Base-by-base conservation (phyloP, 140 eudicot genomes). In the Anethum foeniculum region DNA sequence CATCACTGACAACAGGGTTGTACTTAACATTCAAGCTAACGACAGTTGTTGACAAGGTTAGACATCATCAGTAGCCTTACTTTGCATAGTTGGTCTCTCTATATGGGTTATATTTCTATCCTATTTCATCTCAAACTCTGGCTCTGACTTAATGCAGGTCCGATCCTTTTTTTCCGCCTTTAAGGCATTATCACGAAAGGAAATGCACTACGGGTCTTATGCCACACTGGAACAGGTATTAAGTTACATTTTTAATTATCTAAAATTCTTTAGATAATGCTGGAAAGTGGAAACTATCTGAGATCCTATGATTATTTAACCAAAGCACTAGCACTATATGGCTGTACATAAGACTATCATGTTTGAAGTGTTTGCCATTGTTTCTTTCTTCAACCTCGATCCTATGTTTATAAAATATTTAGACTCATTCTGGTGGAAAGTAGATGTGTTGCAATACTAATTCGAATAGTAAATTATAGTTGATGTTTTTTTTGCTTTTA, bases 1-100 rank as follows among this genome's bases (percentile, higher is more conserved):
- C 98, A 43, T 92, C 98, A 69, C 79, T 94, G 77, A 94, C 90
- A 65, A 92, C 97, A 0, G 98, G 98, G 49, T 83, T 94, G 77
- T 94, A 94, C 85, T 82, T 92, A 79, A 94, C 98, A 30, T 88
- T 94, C 80, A 94, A 94, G 90, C 97, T 94, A 77, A 94, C 98
- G 0, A 90, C 96, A 58, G 87, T 90, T 79, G 94, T 94, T 80
- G 96, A 92, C 83, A 94, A 90, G 94, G 97, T 94, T 85, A n/a
- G 79, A 19, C 41, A 27, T 21, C 65, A 43, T 39, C 48, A n/a
- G 23, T 34, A 36, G 73, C 10, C 60, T 32, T 52, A 69, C 54
- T 77, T 81, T 28, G 4, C 12, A 27, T 81, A 81, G 23, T 72
- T 15, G 13, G 49, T 16, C 34, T 41, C 44, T 71, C 36, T 49